These are phyloP conservation scores for Puccinia horiana DNA, from an alignment of 1,284 basidiomycete genomes.

Conservation along the genomic window DNA sequence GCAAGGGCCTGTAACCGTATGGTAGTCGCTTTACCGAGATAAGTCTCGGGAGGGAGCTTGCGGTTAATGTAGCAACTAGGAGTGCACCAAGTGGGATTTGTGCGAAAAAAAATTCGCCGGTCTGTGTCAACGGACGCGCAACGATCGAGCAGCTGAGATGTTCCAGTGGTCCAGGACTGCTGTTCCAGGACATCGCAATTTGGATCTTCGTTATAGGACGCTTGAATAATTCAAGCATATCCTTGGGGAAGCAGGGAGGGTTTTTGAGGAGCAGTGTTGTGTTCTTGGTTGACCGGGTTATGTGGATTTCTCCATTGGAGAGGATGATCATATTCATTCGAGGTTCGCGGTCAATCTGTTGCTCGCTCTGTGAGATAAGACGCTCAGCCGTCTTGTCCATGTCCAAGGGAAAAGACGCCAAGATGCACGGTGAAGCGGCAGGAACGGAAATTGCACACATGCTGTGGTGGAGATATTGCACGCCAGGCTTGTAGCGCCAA, in stretches of 20 bases:
- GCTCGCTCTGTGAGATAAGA: neutral
- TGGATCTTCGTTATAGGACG: neutral
- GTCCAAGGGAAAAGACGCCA: constrained; percentile 23
- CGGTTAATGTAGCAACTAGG: neutral
- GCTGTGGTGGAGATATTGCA: constrained; percentile 25
- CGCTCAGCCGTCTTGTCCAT: constrained; percentile 3
- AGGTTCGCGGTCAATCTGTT: neutral
- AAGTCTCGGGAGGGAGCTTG: neutral
- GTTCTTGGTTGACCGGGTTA: constrained; percentile 25
- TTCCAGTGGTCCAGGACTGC: neutral
- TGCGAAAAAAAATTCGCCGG: constrained; percentile 15
- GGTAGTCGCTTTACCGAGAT: neutral
- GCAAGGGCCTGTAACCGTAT: constrained; percentile 18
- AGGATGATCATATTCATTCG: constrained; percentile 9
- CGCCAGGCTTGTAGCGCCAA: neutral
- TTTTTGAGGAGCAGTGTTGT: constrained; percentile 3
- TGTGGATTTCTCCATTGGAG: constrained; percentile 22
- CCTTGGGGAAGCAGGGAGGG: neutral
- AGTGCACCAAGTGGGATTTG: constrained; percentile 3
- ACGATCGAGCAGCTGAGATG: constrained; percentile 17
- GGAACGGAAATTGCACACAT: constrained; percentile 24
- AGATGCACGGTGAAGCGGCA: constrained; percentile 2
- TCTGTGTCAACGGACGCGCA: constrained; percentile 6
- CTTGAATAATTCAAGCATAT: constrained; percentile 22
- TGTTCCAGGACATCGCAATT: neutral